These are phyloP conservation scores for Dendrobium nobile DNA, from an alignment of 106 monocot species.

Conservation along the genomic window DNA sequence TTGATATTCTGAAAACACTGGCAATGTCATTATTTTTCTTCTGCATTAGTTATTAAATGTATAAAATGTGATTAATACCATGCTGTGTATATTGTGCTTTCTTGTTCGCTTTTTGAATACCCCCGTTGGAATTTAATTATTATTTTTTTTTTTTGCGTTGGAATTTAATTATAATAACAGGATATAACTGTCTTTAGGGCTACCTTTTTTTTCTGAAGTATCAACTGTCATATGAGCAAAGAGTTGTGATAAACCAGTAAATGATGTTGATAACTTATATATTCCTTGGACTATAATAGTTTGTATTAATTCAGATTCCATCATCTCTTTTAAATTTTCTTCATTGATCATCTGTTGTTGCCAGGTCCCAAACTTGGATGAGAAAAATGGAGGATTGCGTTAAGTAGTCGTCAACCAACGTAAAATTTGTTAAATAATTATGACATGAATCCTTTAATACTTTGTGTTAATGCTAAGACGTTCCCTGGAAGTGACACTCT, in stretches of 20 bases:
- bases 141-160: not conserved
- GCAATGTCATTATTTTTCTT: not conserved
- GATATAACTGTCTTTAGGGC: not conserved
- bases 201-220: not conserved
- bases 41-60: not conserved
- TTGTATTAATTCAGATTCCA: not conserved
- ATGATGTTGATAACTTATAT: not conserved
- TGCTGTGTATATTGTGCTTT: not conserved
- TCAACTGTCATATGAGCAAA: not conserved
- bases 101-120: not conserved
- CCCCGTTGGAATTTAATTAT: not conserved
- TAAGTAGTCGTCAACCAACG: too few species aligned
- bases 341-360: not conserved
- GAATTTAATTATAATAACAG: not conserved
- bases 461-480: too few species aligned
- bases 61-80: not conserved
- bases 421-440: too few species aligned
- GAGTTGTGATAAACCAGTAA: not conserved
- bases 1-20: not conserved
- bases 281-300: not conserved
- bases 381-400: too few species aligned
- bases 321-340: not conserved
- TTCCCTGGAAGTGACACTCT: too few species aligned
- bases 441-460: too few species aligned
- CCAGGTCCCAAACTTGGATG: too few species aligned